A percentile compares a stretch with the other conserved stretches of the same genome.
These are phyloP conservation scores for Cystofilobasidium capitatum DNA, from an alignment of 768 basidiomycete genomes.

Conservation along the genomic window DNA sequence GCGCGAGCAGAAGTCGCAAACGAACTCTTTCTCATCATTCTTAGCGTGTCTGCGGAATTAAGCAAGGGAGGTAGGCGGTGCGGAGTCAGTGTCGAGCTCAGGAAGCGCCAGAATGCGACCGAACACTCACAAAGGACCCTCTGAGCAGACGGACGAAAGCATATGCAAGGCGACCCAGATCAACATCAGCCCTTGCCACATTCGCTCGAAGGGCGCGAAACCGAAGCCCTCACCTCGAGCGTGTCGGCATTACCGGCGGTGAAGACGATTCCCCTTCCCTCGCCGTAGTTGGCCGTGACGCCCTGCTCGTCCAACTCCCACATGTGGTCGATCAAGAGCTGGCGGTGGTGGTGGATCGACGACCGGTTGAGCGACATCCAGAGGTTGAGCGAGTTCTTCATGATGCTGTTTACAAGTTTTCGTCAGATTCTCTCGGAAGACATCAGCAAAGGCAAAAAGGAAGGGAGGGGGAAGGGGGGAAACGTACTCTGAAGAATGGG, in stretches of 20 bases:
- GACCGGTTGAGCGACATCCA: constrained; percentile 36
- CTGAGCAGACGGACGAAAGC: too few relatives aligned
- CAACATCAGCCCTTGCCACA: too few relatives aligned
- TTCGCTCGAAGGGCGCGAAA: too few relatives aligned
- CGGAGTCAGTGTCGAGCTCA: too few relatives aligned
- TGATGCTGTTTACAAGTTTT: constrained; percentile 2
- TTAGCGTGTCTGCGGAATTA: too few relatives aligned
- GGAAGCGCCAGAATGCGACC: too few relatives aligned
- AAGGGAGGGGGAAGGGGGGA: not conserved
- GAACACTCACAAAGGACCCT: too few relatives aligned
- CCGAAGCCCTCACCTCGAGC: too few relatives aligned
- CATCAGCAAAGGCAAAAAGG: not conserved
- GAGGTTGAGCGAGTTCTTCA: constrained; percentile 28
- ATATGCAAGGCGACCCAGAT: too few relatives aligned
- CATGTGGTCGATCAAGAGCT: constrained; percentile 35
- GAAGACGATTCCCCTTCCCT: constrained; percentile 42
- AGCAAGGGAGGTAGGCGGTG: too few relatives aligned
- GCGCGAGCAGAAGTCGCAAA: constrained; percentile 28
- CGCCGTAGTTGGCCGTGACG: constrained; percentile 30
- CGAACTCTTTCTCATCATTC: constrained; percentile 22
- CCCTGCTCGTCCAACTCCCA: constrained; percentile 29
- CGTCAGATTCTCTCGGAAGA: too few relatives aligned
- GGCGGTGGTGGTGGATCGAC: constrained; percentile 32
- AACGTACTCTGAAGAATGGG: constrained; percentile 7
- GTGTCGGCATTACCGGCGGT: constrained; percentile 44